Base-by-base conservation (phyloP, 768 basidiomycete genomes). In the Lentinula edodes region DNA sequence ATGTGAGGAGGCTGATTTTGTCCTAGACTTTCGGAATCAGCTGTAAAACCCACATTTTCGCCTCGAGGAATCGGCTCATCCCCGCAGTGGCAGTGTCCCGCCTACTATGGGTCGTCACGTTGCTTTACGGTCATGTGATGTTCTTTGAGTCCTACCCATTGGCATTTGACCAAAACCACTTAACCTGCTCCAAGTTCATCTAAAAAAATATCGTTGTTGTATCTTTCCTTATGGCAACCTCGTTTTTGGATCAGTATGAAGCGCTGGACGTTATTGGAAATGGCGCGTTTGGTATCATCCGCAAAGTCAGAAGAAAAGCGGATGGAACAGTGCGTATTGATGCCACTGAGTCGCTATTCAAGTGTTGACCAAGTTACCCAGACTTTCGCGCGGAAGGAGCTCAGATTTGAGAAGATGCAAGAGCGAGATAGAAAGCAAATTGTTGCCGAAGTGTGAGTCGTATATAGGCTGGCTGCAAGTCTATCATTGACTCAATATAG, bases 341-440 rank as follows among this genome's bases (percentile, higher is more conserved):
- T 46, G 55, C 16, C 13, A 65, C 23, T 38, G 60, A 28, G 55
- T 60, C 38, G 6, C 12, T 18, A 34, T 36, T 18, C 48, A 42
- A 52, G 56, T 46, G 53, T 12, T 53, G 41, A 42, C n/a, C 39
- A 6, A 8, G 13, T 36, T 41, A 18, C n/a, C 28, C 7, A 93
- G 91, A 71, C 89, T 38, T 90, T 93, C 66, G 95, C 95, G 4
- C 79, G 93, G 38, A 97, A 99, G 70, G 95, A 99, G 73, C 86
- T 99, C 68, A 95, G 98, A 75, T 99, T 98, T 75, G 94, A 96
- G 69, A 85, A 91, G 54, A 98, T 99, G 96, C 89, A 83, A 41
- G 94, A 98, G 73, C 84, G 94, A 42, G 97, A 99, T 71, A 84
- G 94, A 66, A 95, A 95, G 72, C 97, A 98, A 73, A 95, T 99